Conservation (phyloP, 169 alveolate genomes). For the Plasmodium gallinaceum region DNA sequence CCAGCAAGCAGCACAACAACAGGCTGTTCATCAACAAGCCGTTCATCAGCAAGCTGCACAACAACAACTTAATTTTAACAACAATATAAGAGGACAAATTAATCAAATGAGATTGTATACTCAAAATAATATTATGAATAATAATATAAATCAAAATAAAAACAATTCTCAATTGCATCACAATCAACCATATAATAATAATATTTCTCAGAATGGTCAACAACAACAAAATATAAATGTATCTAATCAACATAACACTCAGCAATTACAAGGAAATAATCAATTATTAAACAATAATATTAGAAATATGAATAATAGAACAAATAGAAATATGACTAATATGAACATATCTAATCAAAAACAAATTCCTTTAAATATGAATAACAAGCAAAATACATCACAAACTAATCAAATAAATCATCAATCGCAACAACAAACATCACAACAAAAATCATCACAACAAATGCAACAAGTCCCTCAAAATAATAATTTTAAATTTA, state of each 20-base stretch:
- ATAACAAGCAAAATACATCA: conserved; percentile 13
- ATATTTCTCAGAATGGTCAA: conserved; percentile 29
- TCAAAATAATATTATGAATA: conserved; percentile 50
- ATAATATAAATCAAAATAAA: conserved; percentile 55
- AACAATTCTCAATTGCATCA: conserved; percentile 34
- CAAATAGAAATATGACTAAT: conserved; percentile 33
- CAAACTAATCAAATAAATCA: conserved; percentile 23
- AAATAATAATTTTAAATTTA: conserved; percentile 81
- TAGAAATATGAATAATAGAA: conserved; percentile 66
- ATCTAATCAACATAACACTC: conserved; percentile 24
- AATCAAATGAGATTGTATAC: conserved; percentile 73
- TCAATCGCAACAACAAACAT: conserved; percentile 32
- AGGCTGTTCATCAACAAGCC: conserved; percentile 38
- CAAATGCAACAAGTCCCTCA: conserved; percentile 56
- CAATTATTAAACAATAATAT: conserved; percentile 55
- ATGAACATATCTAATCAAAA: conserved; percentile 52
- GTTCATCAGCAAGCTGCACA: conserved; percentile 69
- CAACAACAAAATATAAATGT: conserved; percentile 23
- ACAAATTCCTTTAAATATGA: conserved; percentile 60
- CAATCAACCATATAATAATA: conserved; percentile 40
- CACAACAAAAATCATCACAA: conserved; percentile 33
- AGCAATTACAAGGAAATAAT: conserved; percentile 38
- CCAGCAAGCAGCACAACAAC: conserved; percentile 77
- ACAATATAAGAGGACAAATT: conserved; percentile 66
- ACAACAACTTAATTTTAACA: conserved; percentile 52